Conservation (phyloP, 83 land plant species). For the Picea mariana region DNA sequence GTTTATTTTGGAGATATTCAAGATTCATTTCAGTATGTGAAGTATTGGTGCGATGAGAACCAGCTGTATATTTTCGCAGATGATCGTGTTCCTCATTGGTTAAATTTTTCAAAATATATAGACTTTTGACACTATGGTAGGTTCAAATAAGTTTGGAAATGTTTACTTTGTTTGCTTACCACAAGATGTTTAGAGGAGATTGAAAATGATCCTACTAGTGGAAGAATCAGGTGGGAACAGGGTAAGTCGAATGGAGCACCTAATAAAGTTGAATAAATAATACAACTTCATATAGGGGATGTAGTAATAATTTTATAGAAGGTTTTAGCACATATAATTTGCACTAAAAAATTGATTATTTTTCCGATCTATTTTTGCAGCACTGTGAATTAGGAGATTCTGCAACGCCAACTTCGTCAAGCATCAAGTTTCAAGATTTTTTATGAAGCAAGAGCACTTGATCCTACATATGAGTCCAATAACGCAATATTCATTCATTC, state of each 20-base stretch:
- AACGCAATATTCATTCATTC: no score
- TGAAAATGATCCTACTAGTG: constrained; percentile 99
- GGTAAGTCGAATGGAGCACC: constrained; percentile 98
- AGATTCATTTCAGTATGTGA: constrained; percentile 98
- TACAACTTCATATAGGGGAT: no score
- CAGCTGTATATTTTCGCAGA: constrained; percentile 98
- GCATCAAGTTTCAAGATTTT: no score
- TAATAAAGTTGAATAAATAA: constrained; percentile 90
- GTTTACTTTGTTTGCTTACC: constrained; percentile 81
- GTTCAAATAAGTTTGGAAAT: constrained; percentile 98
- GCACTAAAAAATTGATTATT: no score
- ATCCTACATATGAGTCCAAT: no score
- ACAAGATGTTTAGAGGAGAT: constrained; percentile 99
- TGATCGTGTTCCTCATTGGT: constrained; percentile 92
- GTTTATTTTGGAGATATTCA: constrained; percentile 98
- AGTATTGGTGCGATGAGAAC: constrained; percentile 94
- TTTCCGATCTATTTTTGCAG: no score
- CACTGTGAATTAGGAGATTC: no score
- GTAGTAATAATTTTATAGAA: no score
- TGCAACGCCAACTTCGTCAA: no score
- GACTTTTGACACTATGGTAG: constrained; percentile 98
- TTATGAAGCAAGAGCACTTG: no score
- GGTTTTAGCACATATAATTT: no score
- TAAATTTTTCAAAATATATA: constrained; percentile 86
- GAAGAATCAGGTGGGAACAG: constrained; percentile 98